A percentile compares a stretch with the other conserved stretches of the same genome.
These are phyloP conservation scores for Gossypium rotundifolium DNA, from an alignment of 345 rosid species.

Conservation along the genomic window DNA sequence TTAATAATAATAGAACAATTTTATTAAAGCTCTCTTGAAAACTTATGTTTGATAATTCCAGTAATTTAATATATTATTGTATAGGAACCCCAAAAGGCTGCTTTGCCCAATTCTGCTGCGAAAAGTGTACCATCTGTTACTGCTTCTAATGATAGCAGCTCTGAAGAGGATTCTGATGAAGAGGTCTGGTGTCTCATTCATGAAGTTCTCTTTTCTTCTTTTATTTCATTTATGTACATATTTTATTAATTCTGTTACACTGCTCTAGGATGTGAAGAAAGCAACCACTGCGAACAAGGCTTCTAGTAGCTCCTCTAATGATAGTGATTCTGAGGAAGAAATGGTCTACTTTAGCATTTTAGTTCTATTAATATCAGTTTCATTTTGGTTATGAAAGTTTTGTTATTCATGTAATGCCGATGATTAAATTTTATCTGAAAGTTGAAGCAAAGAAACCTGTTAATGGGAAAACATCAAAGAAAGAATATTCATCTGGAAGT, in stretches of 20 bases:
- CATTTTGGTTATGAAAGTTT: neutral
- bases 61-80: neutral
- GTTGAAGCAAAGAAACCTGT: slow-evolving; percentile 15
- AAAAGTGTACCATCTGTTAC: neutral
- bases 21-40: too few relatives aligned
- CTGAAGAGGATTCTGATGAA: neutral
- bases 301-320: slow-evolving; percentile 22
- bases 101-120: neutral
- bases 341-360: slow-evolving; percentile 7
- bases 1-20: too few relatives aligned
- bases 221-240: neutral
- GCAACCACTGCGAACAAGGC: slow-evolving; percentile 10
- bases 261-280: neutral
- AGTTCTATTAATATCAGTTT: neutral
- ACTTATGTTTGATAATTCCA: neutral
- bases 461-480: neutral
- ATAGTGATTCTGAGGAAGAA: slow-evolving; percentile 30
- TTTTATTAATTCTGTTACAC: neutral
- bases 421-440: neutral
- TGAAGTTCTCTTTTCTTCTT: neutral
- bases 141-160: neutral
- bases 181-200: neutral
- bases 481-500: slow-evolving; percentile 6
- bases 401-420: neutral
- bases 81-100: neutral